These are phyloP conservation scores for Bifiguratus adelaidae DNA, from an alignment of 192 early-diverging fungal species.

Conservation along the genomic window DNA sequence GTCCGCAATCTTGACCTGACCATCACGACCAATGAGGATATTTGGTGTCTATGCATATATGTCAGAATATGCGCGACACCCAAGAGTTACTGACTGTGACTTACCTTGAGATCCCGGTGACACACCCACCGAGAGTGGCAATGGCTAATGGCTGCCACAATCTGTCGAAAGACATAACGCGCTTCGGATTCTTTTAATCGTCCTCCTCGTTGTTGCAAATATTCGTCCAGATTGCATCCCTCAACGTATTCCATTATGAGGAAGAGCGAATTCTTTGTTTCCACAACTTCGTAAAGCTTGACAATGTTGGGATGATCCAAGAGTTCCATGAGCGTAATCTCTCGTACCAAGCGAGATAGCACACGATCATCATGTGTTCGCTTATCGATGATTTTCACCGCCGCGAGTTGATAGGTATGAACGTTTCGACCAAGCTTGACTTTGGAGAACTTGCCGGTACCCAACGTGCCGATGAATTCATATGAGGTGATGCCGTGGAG, in stretches of 20 bases:
- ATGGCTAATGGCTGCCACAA: conserved; percentile 69
- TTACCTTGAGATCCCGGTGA: conserved; percentile 87
- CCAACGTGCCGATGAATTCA: conserved; percentile 57
- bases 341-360: conserved; percentile 63
- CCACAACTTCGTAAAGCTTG: conserved; percentile 71
- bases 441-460: conserved; percentile 71
- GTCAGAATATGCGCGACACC: background rate
- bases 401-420: conserved; percentile 20
- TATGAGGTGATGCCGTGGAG: conserved; percentile 53
- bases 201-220: conserved; percentile 67
- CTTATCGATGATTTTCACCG: conserved; percentile 38
- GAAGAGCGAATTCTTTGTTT: conserved; percentile 69
- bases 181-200: conserved; percentile 79
- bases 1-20: conserved; percentile 77
- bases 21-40: conserved; percentile 64
- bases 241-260: conserved; percentile 83
- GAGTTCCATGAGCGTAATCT: conserved; percentile 70
- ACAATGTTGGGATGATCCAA: conserved; percentile 88
- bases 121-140: conserved; percentile 66
- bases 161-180: conserved; percentile 71
- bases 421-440: conserved; percentile 65
- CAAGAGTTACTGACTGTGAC: conserved; percentile 1
- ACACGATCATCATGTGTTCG: conserved; percentile 37
- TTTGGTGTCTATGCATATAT: conserved; percentile 44
- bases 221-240: conserved; percentile 80